These are phyloP conservation scores for Thyridium curvatum DNA, from an alignment of 2,329 filamentous ascomycete species.

Conservation along the genomic window DNA sequence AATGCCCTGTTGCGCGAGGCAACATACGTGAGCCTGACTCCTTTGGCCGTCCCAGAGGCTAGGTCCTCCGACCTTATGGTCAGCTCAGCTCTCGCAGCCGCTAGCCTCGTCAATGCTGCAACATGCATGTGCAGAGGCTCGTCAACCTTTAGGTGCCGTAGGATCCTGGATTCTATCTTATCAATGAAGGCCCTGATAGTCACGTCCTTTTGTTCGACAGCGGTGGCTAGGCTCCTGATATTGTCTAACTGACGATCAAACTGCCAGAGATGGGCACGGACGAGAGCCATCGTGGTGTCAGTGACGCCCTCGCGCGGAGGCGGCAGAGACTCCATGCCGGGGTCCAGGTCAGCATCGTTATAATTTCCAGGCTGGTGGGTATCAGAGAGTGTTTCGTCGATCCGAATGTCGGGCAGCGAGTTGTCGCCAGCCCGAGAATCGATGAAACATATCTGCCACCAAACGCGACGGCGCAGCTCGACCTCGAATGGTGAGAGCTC, in stretches of 20 bases:
- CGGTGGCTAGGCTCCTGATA: too few species aligned
- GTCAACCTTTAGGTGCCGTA: too few species aligned
- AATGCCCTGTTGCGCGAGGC: too few species aligned
- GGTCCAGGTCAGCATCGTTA: constrained; percentile 38
- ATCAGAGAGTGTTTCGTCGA: constrained; percentile 52
- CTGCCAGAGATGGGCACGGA: constrained; percentile 10
- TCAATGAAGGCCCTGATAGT: too few species aligned
- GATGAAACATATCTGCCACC: constrained; percentile 55
- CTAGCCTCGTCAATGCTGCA: too few species aligned
- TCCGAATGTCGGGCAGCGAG: constrained; percentile 56
- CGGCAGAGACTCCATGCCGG: constrained; percentile 18
- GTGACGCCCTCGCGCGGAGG: constrained; percentile 20
- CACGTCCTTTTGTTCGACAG: too few species aligned
- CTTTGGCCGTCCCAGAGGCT: too few species aligned
- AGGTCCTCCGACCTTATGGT: too few species aligned
- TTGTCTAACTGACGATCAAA: neutral
- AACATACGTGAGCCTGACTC: too few species aligned
- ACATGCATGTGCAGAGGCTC: too few species aligned
- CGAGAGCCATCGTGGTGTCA: constrained; percentile 28
- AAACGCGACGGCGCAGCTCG: constrained; percentile 52
- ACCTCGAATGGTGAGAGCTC: constrained; percentile 50
- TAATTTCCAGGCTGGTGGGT: constrained; percentile 44
- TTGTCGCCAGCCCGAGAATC: constrained; percentile 57
- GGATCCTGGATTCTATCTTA: too few species aligned
- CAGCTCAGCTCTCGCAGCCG: too few species aligned